phyloP scores from a whole-genome alignment of 495 filamentous ascomycete species.

The Hyaloscypha finlandica region DNA sequence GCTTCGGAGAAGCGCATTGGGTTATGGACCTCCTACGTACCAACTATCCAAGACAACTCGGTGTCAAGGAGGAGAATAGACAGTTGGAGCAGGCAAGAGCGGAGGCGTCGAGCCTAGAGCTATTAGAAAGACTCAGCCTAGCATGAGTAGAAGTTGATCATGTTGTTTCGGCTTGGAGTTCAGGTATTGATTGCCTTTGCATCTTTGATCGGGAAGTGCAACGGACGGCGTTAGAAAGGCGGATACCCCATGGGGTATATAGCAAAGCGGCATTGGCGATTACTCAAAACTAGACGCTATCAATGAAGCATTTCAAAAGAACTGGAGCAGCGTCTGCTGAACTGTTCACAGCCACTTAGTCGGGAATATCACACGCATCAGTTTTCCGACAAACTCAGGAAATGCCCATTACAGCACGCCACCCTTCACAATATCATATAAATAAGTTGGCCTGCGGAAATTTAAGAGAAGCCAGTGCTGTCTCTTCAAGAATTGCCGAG shows the following conservation, averaged over 20 bases:
- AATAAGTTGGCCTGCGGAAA: too few species aligned
- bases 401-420: not conserved
- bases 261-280: not conserved
- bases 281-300: not conserved
- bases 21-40: constrained; percentile 30
- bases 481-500: not conserved
- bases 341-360: too few species aligned
- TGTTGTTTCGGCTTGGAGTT: not conserved
- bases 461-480: not conserved
- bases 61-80: constrained; percentile 9
- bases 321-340: too few species aligned
- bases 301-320: not conserved
- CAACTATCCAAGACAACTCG: constrained; percentile 20
- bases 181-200: not conserved
- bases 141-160: not conserved
- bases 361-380: not conserved
- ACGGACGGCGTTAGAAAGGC: not conserved
- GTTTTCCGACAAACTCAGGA: not conserved
- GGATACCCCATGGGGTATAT: not conserved
- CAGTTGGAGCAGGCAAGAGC: constrained; percentile 20
- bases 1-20: constrained; percentile 24
- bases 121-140: constrained; percentile 19
- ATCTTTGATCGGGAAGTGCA: not conserved
- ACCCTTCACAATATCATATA: not conserved
- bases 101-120: constrained; percentile 25